Base-by-base conservation (phyloP, 257 asterid species). In the Nicotiana noctiflora region DNA sequence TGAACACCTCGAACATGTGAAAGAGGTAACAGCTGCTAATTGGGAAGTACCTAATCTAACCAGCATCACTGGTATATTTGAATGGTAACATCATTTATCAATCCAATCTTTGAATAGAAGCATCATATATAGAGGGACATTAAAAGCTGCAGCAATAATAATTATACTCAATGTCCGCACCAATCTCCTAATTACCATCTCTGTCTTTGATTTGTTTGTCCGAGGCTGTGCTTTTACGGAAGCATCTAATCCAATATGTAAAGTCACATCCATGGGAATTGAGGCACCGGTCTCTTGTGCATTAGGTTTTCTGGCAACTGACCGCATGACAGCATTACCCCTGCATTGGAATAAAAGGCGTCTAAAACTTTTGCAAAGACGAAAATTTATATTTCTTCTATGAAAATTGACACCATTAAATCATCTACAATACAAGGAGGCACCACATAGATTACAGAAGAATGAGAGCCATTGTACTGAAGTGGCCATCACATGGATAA, bases 81-180 rank as follows among this genome's bases (percentile, higher is more conserved):
- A 51, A 49, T 23, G 8, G 78, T 74, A 40, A 74, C 17, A 31
- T 89, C 89, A 92, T 83, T 88, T 93, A 84, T 95, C 98, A 34
- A 94, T 91, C 99, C 99, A 94, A 70, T 91, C 99, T 83, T 92
- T 96, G 91, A 93, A 92, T 18, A 96, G 83, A 85, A 96, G 86
- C 87, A 96, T 74, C 88, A 96, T 91, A 59, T 96, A 96, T 6
- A 96, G 88, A 27, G 98, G 96, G 23, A 92, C 64, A 82, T 96
- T 96, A 44, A 96, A 5, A 19, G 91, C 97, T 72, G 97, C 97
- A 84, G 92, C 80, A 51, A 87, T 75, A n/a, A 81, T 79, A 25
- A 94, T 13, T 40, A 89, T 92, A 19, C 96, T 81, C 18, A 90
- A 56, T 3, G 86, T 85, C 53, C 92, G 82, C 79, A 93, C 19